These are phyloP conservation scores for Sporothrix mexicana DNA, from an alignment of 2,329 filamentous ascomycete genomes.

Conservation along the genomic window DNA sequence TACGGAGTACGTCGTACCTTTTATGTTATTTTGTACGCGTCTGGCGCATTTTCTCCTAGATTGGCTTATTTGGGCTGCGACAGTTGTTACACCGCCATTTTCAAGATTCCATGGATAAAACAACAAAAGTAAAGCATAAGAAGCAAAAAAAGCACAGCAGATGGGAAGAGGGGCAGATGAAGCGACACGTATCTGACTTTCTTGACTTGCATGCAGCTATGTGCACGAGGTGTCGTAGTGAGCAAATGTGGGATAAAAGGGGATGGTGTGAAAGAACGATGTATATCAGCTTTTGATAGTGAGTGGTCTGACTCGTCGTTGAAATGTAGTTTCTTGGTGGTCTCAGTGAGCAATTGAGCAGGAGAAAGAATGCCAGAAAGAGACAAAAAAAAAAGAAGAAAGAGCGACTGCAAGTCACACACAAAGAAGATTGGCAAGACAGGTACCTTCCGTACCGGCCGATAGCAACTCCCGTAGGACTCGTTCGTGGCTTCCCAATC, in stretches of 20 bases:
- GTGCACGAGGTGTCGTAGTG: conserved; percentile 2
- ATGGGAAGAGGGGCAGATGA: conserved; percentile 16
- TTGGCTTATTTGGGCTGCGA: not conserved
- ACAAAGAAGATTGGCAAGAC: conserved; percentile 20
- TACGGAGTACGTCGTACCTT: too few species aligned
- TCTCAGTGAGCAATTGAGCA: conserved; percentile 2
- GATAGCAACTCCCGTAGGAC: not conserved
- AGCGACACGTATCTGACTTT: conserved; percentile 21
- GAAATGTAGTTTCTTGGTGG: not conserved
- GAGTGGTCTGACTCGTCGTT: conserved; percentile 1
- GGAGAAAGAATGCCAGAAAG: not conserved
- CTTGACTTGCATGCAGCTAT: not conserved
- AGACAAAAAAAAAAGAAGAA: not conserved
- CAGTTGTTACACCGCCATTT: conserved; percentile 27
- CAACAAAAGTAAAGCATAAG: not conserved
- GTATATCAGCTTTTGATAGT: not conserved
- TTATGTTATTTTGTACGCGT: not conserved
- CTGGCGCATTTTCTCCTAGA: not conserved
- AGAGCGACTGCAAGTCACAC: not conserved
- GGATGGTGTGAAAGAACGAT: not conserved
- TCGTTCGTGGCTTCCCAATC: conserved; percentile 19
- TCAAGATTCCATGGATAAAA: not conserved
- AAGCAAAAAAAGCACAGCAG: not conserved
- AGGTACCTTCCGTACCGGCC: not conserved
- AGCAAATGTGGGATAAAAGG: not conserved